These are phyloP conservation scores for Scenedesmus sp. DNA, from an alignment of 163 green algal genomes.

Conservation along the genomic window DNA sequence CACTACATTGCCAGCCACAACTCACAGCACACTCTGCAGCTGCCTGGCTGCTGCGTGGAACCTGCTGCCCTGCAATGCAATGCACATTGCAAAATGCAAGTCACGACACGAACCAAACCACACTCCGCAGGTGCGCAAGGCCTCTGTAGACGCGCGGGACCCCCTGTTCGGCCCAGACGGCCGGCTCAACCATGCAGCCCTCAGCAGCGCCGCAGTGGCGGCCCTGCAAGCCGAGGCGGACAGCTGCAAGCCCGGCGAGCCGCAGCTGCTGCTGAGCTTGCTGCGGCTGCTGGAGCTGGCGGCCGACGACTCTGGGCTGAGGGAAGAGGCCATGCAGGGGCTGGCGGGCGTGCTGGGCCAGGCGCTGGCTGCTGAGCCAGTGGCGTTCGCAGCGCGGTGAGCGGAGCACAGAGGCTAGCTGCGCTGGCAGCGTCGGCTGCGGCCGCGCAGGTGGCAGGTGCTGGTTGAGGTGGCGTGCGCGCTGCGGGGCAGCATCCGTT, in stretches of 20 bases:
- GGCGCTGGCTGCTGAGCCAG: slow-evolving; percentile 26
- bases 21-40: neutral
- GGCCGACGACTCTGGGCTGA: slow-evolving; percentile 26
- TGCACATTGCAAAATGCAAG: neutral
- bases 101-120: too few relatives aligned
- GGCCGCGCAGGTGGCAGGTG: too few relatives aligned
- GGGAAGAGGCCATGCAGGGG: slow-evolving; percentile 13
- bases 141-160: neutral
- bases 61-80: neutral
- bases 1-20: neutral
- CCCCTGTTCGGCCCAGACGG: neutral
- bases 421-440: neutral
- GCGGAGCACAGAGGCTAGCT: neutral
- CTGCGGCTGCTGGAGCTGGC: slow-evolving; percentile 53
- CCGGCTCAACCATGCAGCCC: neutral
- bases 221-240: neutral
- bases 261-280: slow-evolving; percentile 43
- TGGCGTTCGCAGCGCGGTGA: slow-evolving; percentile 36
- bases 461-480: too few relatives aligned
- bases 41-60: neutral
- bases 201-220: neutral
- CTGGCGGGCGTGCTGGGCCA: slow-evolving; percentile 24
- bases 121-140: neutral
- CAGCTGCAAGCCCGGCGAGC: slow-evolving; percentile 2
- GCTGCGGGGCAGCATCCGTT: too few relatives aligned